These are phyloP conservation scores for Chlamydomonas incerta DNA, from an alignment of 139 green algal species.

Conservation along the genomic window DNA sequence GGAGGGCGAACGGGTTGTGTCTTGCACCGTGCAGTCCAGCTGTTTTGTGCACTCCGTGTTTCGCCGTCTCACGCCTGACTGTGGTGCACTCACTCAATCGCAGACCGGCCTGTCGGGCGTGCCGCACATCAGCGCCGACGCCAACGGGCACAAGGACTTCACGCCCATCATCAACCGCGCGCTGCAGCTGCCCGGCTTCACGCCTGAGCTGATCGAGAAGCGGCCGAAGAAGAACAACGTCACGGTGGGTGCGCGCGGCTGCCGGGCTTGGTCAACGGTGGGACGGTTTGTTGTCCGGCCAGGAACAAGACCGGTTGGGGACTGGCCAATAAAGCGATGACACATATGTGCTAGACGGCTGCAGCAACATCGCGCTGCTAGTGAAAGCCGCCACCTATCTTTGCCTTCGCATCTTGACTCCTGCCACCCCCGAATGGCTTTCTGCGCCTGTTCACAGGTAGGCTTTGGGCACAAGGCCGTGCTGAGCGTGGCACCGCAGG, in stretches of 20 bases:
- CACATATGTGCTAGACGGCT: too few relatives aligned
- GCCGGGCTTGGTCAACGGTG: too few relatives aligned
- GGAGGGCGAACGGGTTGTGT: too few relatives aligned
- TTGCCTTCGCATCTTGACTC: too few relatives aligned
- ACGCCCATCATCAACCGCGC: constrained; percentile 58
- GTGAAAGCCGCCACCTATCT: too few relatives aligned
- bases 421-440: too few relatives aligned
- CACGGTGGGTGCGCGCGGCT: constrained; percentile 23
- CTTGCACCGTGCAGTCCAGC: too few relatives aligned
- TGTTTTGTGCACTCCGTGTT: too few relatives aligned
- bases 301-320: too few relatives aligned
- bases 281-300: too few relatives aligned
- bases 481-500: constrained; percentile 56
- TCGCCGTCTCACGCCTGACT: background rate
- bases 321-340: too few relatives aligned
- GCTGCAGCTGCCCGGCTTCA: constrained; percentile 63
- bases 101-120: constrained; percentile 62
- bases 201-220: background rate
- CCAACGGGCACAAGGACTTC: constrained; percentile 59
- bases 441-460: constrained; percentile 35
- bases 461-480: constrained; percentile 69
- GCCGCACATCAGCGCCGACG: constrained; percentile 50
- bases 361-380: too few relatives aligned
- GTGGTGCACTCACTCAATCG: background rate
- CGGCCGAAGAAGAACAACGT: constrained; percentile 22